A percentile compares a stretch with the other conserved stretches of the same genome.
These are phyloP conservation scores for Ceratocystis huliohia DNA, from an alignment of 2,329 filamentous ascomycete genomes.

Conservation along the genomic window DNA sequence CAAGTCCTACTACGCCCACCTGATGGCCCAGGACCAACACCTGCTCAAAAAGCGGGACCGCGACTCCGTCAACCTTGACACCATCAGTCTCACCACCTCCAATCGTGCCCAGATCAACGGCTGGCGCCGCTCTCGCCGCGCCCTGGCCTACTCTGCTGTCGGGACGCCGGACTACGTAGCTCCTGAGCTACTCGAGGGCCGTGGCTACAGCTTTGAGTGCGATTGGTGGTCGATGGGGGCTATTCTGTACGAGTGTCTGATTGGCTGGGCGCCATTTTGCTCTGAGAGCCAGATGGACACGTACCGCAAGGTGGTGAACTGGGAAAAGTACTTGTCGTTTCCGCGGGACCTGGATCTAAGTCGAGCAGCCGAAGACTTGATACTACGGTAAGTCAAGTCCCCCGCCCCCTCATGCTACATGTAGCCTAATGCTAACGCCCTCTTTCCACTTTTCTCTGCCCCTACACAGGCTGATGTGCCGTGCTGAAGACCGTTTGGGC, in stretches of 20 bases:
- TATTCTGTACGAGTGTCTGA: conserved; percentile 98
- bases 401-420: not conserved
- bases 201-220: conserved; percentile 91
- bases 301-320: conserved; percentile 98
- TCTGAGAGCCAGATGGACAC: conserved; percentile 95
- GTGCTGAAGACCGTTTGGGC: conserved; percentile 82
- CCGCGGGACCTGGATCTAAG: conserved; percentile 87
- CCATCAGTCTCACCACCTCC: conserved; percentile 95
- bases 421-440: conserved; percentile 20
- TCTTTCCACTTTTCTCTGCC: not conserved
- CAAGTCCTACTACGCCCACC: conserved; percentile 95
- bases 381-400: conserved; percentile 56
- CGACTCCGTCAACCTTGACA: conserved; percentile 89
- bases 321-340: conserved; percentile 91
- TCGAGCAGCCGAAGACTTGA: conserved; percentile 78
- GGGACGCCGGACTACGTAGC: conserved; percentile 98
- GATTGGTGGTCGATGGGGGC: conserved; percentile 99
- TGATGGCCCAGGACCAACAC: conserved; percentile 62
- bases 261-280: conserved; percentile 98
- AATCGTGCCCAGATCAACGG: conserved; percentile 98
- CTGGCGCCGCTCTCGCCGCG: conserved; percentile 86
- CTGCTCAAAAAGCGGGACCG: conserved; percentile 60
- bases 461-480: conserved; percentile 66
- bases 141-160: conserved; percentile 97
- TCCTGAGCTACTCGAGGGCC: conserved; percentile 92